Evolutionary conservation across 2,329 filamentous ascomycete species (phyloP), one percentile per base, ranked within the genome.

Genomic region (Orbilia oligospora): DNA sequence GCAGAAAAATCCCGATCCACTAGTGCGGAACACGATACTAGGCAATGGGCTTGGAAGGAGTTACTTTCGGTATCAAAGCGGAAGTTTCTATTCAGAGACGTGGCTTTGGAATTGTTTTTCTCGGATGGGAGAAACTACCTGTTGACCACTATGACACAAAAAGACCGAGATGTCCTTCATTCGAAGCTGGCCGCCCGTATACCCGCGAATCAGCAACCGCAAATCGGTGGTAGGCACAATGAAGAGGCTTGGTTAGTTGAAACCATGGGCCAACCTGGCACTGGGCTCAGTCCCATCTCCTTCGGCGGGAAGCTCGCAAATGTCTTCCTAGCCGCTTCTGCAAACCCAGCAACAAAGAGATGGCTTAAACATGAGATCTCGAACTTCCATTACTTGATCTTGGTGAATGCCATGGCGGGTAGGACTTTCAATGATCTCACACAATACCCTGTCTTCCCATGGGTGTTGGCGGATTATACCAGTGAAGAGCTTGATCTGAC

Each of bases 361-460:
- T 99, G 96, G 96, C 89, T 96, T 76, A 92, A 91, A 83, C 96
- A 97, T 12, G 96, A 99, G 82, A 93, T 98, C 63, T 98, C 95
- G 14, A 99, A 99, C 84, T 99, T 99, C 82, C 94, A 98, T 84
- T 99, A 99, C 83, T 88, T 99, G 41, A 99, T 99, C 95, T 90
- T 97, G 77, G 91, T 99, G 83, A 99, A 99, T 83, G 98, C 96
- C 0, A 93, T 99, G 89, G 97, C 97, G 30, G 96, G 96, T 1
- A 88, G 96, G 66, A 98, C 96, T 0, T 99, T 99, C 86, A 99
- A 99, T 83, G 96, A 99, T 83, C 87, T 99, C 18, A 99, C 96
- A 0, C 97, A 99, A 82, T 99, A 99, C 82, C 96, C 96, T 0
- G 94, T 99, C 18, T 99, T 99, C 81, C 96, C 96, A 0, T 99